Evolutionary conservation across 2,329 filamentous ascomycete species (phyloP).

Genomic region (Pseudogymnoascus sp.): DNA sequence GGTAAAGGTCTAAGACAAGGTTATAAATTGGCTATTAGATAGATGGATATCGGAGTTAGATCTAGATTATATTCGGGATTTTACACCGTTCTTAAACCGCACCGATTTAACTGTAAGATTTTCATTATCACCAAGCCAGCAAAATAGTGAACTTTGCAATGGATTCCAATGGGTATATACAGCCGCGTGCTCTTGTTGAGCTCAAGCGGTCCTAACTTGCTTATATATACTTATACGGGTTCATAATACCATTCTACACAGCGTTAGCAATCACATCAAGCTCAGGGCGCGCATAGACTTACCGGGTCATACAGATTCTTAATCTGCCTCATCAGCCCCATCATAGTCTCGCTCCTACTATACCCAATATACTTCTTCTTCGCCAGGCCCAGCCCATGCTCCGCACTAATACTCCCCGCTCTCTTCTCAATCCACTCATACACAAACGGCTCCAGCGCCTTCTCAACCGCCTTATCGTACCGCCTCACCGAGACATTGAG

Average conservation of each 20-base stretch:
- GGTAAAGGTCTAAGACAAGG: background rate
- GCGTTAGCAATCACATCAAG: slow-evolving; percentile 17
- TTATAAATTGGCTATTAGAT: background rate
- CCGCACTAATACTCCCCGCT: slow-evolving; percentile 89
- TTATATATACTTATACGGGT: slow-evolving; percentile 93
- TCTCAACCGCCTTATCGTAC: slow-evolving; percentile 83
- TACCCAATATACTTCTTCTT: slow-evolving; percentile 97
- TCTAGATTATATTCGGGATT: slow-evolving; percentile 2
- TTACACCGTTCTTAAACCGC: background rate
- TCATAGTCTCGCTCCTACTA: slow-evolving; percentile 78
- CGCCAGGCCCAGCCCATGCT: slow-evolving; percentile 86
- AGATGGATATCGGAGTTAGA: background rate
- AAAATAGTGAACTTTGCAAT: background rate
- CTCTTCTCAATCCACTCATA: slow-evolving; percentile 93
- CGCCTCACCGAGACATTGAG: slow-evolving; percentile 77
- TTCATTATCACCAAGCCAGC: background rate
- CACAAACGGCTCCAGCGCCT: slow-evolving; percentile 83
- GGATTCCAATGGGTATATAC: background rate
- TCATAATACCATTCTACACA: slow-evolving; percentile 88
- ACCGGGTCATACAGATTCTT: slow-evolving; percentile 93
- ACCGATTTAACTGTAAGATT: background rate
- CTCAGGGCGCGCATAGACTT: slow-evolving; percentile 34
- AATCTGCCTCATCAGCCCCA: slow-evolving; percentile 88
- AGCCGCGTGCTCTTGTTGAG: background rate
- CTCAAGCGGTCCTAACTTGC: background rate